These are phyloP conservation scores for Paraphoma chrysanthemicola DNA, from an alignment of 2,329 filamentous ascomycete genomes.

Conservation along the genomic window DNA sequence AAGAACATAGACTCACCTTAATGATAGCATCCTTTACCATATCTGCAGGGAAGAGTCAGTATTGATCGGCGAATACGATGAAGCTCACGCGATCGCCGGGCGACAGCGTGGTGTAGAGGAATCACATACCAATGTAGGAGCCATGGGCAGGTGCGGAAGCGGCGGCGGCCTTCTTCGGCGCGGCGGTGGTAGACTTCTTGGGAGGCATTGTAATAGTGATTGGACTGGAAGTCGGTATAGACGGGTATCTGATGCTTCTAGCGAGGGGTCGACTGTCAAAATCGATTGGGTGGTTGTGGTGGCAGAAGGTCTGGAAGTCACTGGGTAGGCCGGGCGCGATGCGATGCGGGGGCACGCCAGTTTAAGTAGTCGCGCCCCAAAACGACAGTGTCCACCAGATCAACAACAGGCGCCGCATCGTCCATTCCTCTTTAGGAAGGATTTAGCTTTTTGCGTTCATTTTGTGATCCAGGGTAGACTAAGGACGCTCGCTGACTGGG, in stretches of 20 bases:
- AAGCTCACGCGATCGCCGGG: conserved; percentile 46
- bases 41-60: conserved; percentile 64
- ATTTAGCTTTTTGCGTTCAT: conserved; percentile 28
- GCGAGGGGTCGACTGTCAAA: conserved; percentile 34
- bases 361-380: conserved; percentile 39
- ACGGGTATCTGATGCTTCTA: conserved; percentile 39
- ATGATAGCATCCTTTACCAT: conserved; percentile 78
- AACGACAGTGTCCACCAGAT: conserved; percentile 35
- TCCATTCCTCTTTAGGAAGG: conserved; percentile 43
- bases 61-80: conserved; percentile 59
- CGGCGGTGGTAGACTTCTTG: conserved; percentile 65
- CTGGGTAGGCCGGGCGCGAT: conserved; percentile 29
- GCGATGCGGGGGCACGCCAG: conserved; percentile 33
- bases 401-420: conserved; percentile 32
- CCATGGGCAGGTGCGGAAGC: conserved; percentile 63
- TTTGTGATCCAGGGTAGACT: conserved; percentile 30
- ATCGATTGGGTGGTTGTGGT: conserved; percentile 27
- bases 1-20: conserved; percentile 67
- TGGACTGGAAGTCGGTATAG: conserved; percentile 30
- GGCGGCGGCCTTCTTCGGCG: conserved; percentile 59
- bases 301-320: conserved; percentile 34
- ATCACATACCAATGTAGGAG: conserved; percentile 68
- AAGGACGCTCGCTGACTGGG: conserved; percentile 28
- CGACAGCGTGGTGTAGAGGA: conserved; percentile 57
- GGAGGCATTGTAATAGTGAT: conserved; percentile 64